Evolutionary conservation across 2,329 filamentous ascomycete species (phyloP), one percentile per base, ranked within the genome.

Genomic region (Botrytis tulipae): DNA sequence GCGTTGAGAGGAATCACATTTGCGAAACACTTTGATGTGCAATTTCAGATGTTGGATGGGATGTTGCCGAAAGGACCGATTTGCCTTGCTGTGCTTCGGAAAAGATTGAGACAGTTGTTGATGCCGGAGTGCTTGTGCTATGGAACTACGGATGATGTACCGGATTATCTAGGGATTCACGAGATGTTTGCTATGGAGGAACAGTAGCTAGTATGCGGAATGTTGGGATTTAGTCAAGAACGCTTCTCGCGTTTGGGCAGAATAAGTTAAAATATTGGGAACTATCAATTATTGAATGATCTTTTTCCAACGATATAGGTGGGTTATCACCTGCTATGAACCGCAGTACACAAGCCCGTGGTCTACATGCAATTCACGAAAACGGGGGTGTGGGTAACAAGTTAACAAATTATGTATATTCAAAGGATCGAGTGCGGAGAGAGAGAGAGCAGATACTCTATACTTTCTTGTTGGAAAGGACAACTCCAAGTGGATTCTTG

Each of bases 21-120:
- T 32, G 12, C 42, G 16, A 48, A 65, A 14, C 32, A 10, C 14
- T 65, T 65, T 20, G 42, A 65, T 8, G 18, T 46, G 29, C 10
- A 35, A 4, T 35, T 48, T 29, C 5, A 32, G 9, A 29, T 4
- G 10, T 25, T 65, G 32, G 7, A 29, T 18, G n/a, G 14, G 40
- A n/a, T 20, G 25, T 42, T 1, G 3, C 3, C 5, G 1, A 18
- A 32, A 10, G 29, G 6, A 4, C 10, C 4, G 12, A 25, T 3
- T 7, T 14, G 2, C 8, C 29, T 9, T 63, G 16, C 25, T 2
- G 22, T 46, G 14, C 18, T 10, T 25, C 18, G 14, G 20, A 12
- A n/a, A 20, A 48, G 62, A 35, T 66, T 66, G 29, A 22, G 42
- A 25, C 20, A 66, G n/a, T 46, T 48, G 42, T 32, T 66, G 29